Percentiles rank a stretch among this genome's conserved stretches.
Conservation (phyloP, 768 basidiomycete species). For the Suillus placidus region DNA sequence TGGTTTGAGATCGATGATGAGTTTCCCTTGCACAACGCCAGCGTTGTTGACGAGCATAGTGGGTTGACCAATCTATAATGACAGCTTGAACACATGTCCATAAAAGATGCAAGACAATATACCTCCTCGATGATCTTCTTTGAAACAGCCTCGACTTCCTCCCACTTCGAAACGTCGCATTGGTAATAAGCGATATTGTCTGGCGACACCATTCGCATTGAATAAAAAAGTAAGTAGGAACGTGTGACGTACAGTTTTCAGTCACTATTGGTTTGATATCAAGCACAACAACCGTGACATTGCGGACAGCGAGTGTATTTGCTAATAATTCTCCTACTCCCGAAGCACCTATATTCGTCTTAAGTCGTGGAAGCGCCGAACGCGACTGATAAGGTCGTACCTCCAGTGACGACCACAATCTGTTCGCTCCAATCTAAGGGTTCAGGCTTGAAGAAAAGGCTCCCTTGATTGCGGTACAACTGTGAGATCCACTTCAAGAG, state of each 20-base stretch:
- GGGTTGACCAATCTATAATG: slow-evolving; percentile 74
- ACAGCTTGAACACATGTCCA: slow-evolving; percentile 5
- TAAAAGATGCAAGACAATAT: slow-evolving; percentile 13
- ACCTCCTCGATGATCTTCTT: slow-evolving; percentile 81
- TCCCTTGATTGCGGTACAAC: slow-evolving; percentile 76
- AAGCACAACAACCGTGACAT: slow-evolving; percentile 82
- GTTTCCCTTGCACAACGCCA: slow-evolving; percentile 89
- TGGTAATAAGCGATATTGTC: slow-evolving; percentile 85
- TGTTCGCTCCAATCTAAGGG: slow-evolving; percentile 86
- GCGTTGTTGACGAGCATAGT: slow-evolving; percentile 95
- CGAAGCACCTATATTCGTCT: slow-evolving; percentile 62
- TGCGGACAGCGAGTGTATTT: slow-evolving; percentile 81
- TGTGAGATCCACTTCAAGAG: slow-evolving; percentile 68
- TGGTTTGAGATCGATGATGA: slow-evolving; percentile 75
- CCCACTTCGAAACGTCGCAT: slow-evolving; percentile 90
- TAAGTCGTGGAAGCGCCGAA: neutral
- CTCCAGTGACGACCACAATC: slow-evolving; percentile 90
- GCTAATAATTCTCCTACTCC: slow-evolving; percentile 89
- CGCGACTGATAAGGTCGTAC: slow-evolving; percentile 42
- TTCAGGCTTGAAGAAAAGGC: slow-evolving; percentile 58
- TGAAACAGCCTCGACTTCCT: slow-evolving; percentile 78
- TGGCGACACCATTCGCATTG: slow-evolving; percentile 28
- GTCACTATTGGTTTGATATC: slow-evolving; percentile 79
- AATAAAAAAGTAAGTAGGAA: neutral
- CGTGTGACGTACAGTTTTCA: slow-evolving; percentile 63